Evolutionary conservation across 2,329 filamentous ascomycete species (phyloP), one percentile per base, ranked within the genome.

Genomic region (Trichoderma koningii): DNA sequence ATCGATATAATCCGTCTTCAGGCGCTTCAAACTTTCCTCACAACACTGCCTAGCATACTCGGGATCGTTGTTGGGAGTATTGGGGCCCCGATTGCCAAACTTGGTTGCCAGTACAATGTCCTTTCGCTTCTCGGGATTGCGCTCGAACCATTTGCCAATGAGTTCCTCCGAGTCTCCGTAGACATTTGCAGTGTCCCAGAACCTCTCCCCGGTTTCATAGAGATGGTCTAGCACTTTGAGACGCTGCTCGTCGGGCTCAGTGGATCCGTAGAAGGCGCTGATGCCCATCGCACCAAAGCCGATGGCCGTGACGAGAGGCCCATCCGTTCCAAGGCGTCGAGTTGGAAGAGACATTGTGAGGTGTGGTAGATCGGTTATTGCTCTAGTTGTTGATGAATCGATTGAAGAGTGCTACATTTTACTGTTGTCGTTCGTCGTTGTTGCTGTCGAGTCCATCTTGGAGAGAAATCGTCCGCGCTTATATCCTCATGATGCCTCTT

Each of bases 221-320:
- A 79, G 79, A 15, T 77, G 77, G 70, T 86, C 82, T n/a, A 87
- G 79, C 2, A 86, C 68, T 4, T 77, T 77, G 64, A 85, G 76
- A 3, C 82, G 80, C 66, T 85, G 80, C 19, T 78, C 72, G 38
- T 85, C 82, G 2, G 82, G 76, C 59, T 67, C 61, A 15, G 47
- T 59, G 79, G 81, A 3, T 21, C 79, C 79, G 45, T 80, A 81
- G 48, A 68, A 75, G 3, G 70, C 53, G 23, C 74, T 74, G 30
- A 81, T 68, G 3, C 83, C 82, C 84, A 87, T 86, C 21, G 82
- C 73, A 14, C 85, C 83, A 34, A 85, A 80, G 12, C 85, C 84
- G 7, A 86, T 70, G 14, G 78, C 76, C 3, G 80, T 77, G 34
- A 87, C 80, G 19, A 78, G 69, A 0, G 82, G 82, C 10, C 84